Evolutionary conservation across 2,329 filamentous ascomycete genomes (phyloP).

Genomic region (Aureobasidium mangrovei): DNA sequence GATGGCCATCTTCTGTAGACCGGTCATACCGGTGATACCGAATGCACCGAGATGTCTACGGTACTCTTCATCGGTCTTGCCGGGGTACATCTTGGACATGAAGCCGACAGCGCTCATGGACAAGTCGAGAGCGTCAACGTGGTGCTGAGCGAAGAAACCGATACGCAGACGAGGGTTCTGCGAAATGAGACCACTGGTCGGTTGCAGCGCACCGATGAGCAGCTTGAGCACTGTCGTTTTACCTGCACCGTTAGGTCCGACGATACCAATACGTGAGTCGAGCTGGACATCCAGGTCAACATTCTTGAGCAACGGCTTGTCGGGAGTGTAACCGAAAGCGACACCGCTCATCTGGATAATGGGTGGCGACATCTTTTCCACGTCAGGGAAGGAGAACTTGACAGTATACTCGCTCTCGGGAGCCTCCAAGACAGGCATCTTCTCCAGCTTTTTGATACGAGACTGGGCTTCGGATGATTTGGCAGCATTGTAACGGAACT

Average conservation of each 20-base stretch:
- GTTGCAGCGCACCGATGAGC: conserved; percentile 76
- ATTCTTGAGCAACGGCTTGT: conserved; percentile 70
- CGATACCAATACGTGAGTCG: conserved; percentile 95
- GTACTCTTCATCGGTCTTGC: conserved; percentile 92
- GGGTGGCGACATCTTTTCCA: conserved; percentile 93
- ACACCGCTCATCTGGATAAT: conserved; percentile 97
- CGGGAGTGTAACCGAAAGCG: conserved; percentile 75
- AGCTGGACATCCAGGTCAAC: conserved; percentile 96
- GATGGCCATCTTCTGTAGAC: conserved; percentile 88
- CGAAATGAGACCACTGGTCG: conserved; percentile 73
- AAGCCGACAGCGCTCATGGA: conserved; percentile 85
- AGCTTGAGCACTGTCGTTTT: conserved; percentile 98
- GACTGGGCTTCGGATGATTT: conserved; percentile 98
- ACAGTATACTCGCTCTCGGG: conserved; percentile 94
- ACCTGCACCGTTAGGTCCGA: conserved; percentile 97
- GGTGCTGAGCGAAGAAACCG: conserved; percentile 97
- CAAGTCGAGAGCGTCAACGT: conserved; percentile 91
- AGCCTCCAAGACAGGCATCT: conserved; percentile 83
- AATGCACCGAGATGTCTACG: conserved; percentile 85
- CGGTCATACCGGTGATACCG: conserved; percentile 83
- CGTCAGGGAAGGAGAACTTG: conserved; percentile 93
- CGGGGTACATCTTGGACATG: conserved; percentile 88
- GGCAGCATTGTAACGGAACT: conserved; percentile 97
- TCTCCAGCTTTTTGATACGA: conserved; percentile 97
- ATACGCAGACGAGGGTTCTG: conserved; percentile 81